Percentiles rank a stretch among this genome's conserved stretches.
These are phyloP conservation scores for Discostella pseudostelligera DNA, from an alignment of 108 stramenopile genomes.

Conservation along the genomic window DNA sequence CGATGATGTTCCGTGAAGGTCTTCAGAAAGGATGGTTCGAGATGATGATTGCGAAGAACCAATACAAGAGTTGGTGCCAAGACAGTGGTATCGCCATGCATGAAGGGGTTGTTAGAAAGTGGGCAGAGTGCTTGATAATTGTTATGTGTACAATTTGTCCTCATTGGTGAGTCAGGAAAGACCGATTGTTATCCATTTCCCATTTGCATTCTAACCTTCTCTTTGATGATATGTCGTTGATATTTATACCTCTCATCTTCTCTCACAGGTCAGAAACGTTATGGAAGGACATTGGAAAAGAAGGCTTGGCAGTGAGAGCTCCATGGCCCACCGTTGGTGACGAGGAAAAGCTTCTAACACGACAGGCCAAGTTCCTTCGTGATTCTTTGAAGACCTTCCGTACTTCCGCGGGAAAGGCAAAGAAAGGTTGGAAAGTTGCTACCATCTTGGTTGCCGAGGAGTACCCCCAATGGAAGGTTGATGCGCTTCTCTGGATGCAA, in stretches of 20 bases:
- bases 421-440: slow-evolving; percentile 66
- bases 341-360: slow-evolving; percentile 83
- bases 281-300: slow-evolving; percentile 75
- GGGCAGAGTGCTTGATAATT: slow-evolving; percentile 71
- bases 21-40: slow-evolving; percentile 92
- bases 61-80: slow-evolving; percentile 91
- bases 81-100: slow-evolving; percentile 88
- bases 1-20: slow-evolving; percentile 92
- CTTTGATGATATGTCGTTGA: not conserved
- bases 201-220: slow-evolving; percentile 7
- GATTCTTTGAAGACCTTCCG: slow-evolving; percentile 77
- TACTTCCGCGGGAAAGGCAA: slow-evolving; percentile 69
- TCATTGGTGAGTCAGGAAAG: slow-evolving; percentile 67
- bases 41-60: slow-evolving; percentile 86
- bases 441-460: slow-evolving; percentile 78
- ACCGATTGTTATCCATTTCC: not conserved
- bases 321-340: slow-evolving; percentile 80
- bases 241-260: slow-evolving; percentile 2
- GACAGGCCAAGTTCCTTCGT: slow-evolving; percentile 83
- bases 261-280: slow-evolving; percentile 64
- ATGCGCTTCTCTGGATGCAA: slow-evolving; percentile 82
- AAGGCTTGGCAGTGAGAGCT: slow-evolving; percentile 82
- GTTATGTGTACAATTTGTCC: slow-evolving; percentile 92
- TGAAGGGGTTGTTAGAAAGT: slow-evolving; percentile 64
- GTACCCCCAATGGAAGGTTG: slow-evolving; percentile 89